Percentiles rank a stretch among this genome's conserved stretches.
phyloP scores from a whole-genome alignment of 2,329 filamentous ascomycete species.

The Fusarium coffeatum region DNA sequence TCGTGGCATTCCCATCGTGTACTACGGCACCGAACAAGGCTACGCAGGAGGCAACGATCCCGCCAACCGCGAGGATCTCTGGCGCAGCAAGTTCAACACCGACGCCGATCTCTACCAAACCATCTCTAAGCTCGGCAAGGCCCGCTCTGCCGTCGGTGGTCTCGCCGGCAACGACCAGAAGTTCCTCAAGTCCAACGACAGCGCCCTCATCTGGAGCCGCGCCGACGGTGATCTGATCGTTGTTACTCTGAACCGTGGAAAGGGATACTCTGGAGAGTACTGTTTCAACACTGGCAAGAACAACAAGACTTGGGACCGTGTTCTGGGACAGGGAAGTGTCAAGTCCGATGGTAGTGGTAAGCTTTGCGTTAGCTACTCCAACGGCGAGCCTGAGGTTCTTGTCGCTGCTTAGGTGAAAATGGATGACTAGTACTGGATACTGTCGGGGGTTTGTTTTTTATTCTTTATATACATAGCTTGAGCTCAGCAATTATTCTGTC shows the following conservation, averaged over 20 bases:
- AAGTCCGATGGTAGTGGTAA: conserved; percentile 8
- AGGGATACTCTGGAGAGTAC: conserved; percentile 19
- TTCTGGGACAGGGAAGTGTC: conserved; percentile 13
- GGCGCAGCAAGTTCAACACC: conserved; percentile 62
- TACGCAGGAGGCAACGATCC: conserved; percentile 61
- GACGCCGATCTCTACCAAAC: conserved; percentile 26
- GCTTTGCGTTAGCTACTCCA: conserved; percentile 25
- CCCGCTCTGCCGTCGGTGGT: conserved; percentile 17
- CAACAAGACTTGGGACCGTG: conserved; percentile 36
- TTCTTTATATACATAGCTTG: not conserved
- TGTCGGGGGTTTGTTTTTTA: not conserved
- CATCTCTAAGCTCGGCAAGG: conserved; percentile 31
- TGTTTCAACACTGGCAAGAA: conserved; percentile 22
- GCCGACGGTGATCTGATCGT: conserved; percentile 21
- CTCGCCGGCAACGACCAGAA: conserved; percentile 24
- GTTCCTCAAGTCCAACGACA: conserved; percentile 19
- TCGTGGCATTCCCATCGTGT: conserved; percentile 72
- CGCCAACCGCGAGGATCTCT: conserved; percentile 68
- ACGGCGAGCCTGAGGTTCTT: conserved; percentile 34
- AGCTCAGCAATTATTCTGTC: not conserved
- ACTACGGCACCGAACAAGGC: conserved; percentile 74
- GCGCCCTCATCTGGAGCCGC: conserved; percentile 32
- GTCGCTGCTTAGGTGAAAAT: conserved; percentile 6
- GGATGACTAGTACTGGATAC: not conserved
- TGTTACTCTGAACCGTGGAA: conserved; percentile 21